phyloP scores from a whole-genome alignment of 1,284 basidiomycete genomes.

The Vanrija humicola region DNA sequence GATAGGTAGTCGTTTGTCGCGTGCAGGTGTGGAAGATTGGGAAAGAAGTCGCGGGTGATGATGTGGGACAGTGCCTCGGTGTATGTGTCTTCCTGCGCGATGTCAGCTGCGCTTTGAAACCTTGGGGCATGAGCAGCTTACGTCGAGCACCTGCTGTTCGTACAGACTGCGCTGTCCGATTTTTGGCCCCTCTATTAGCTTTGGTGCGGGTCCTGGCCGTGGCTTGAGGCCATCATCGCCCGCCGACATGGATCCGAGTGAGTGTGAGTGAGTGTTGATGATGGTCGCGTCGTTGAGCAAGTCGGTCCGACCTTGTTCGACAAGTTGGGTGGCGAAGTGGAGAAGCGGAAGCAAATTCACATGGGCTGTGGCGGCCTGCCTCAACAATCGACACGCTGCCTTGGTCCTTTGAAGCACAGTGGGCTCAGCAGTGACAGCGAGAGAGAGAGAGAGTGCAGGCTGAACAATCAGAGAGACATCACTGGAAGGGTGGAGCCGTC shows the following conservation, averaged over 20 bases:
- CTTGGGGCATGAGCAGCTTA: conserved; percentile 20
- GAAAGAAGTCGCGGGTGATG: conserved; percentile 97
- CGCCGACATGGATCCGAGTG: not conserved
- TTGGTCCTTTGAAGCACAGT: not conserved
- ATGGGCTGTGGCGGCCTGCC: not conserved
- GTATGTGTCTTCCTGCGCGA: conserved; percentile 76
- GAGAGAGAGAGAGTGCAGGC: no score
- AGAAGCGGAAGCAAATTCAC: not conserved
- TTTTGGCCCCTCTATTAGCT: conserved; percentile 31
- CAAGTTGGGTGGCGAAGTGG: conserved; percentile 2
- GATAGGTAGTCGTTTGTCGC: conserved; percentile 80
- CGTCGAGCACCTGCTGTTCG: conserved; percentile 42
- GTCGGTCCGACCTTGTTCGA: not conserved
- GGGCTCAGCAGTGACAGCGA: no score
- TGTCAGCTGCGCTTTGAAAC: conserved; percentile 9
- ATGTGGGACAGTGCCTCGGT: conserved; percentile 86
- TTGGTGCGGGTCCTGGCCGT: conserved; percentile 28
- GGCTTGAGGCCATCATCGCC: conserved; percentile 25
- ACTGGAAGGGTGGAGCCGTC: no score
- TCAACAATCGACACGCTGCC: not conserved
- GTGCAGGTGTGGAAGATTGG: conserved; percentile 78
- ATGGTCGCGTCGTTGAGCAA: not conserved
- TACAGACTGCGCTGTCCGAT: conserved; percentile 39
- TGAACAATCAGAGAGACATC: no score
- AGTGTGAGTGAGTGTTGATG: not conserved